phyloP scores from a whole-genome alignment of 495 filamentous ascomycete species.

The Rhypophila decipiens region DNA sequence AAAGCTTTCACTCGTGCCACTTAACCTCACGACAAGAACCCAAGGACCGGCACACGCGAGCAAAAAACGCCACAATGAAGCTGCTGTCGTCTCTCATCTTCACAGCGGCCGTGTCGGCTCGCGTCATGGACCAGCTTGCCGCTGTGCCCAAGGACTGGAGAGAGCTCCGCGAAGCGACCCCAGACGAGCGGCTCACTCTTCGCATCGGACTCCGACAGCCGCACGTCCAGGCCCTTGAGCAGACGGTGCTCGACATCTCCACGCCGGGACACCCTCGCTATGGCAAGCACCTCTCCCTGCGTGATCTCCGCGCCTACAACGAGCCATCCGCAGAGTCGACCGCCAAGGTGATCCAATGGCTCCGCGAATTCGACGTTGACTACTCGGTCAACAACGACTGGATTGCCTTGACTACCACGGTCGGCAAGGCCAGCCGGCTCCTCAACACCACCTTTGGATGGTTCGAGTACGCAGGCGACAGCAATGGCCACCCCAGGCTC shows the following conservation, averaged over 20 bases:
- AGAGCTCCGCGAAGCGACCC: conserved; percentile 23
- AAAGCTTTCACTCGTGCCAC: no score
- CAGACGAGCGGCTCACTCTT: conserved; percentile 25
- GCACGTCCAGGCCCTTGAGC: conserved; percentile 47
- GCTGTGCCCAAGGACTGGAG: conserved; percentile 43
- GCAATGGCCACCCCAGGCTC: conserved; percentile 32
- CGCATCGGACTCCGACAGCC: conserved; percentile 30
- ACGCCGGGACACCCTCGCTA: conserved; percentile 50
- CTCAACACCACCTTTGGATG: conserved; percentile 42
- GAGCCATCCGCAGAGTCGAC: conserved; percentile 40
- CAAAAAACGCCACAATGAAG: conserved; percentile 18
- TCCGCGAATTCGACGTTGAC: conserved; percentile 44
- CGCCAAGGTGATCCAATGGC: conserved; percentile 40
- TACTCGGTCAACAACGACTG: conserved; percentile 38
- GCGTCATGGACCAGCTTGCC: conserved; percentile 41
- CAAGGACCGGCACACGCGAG: no score
- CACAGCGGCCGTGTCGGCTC: conserved; percentile 37
- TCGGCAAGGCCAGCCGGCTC: conserved; percentile 38
- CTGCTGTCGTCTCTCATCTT: conserved; percentile 25
- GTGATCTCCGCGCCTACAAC: conserved; percentile 47
- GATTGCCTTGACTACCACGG: conserved; percentile 43
- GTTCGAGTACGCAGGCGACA: conserved; percentile 32
- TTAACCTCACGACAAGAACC: no score
- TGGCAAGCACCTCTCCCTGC: conserved; percentile 48
- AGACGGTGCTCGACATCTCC: conserved; percentile 47